Percentiles rank a stretch among this genome's conserved stretches.
phyloP scores from a whole-genome alignment of 805 yeast genomes.

The Metschnikowia noctiluminum region DNA sequence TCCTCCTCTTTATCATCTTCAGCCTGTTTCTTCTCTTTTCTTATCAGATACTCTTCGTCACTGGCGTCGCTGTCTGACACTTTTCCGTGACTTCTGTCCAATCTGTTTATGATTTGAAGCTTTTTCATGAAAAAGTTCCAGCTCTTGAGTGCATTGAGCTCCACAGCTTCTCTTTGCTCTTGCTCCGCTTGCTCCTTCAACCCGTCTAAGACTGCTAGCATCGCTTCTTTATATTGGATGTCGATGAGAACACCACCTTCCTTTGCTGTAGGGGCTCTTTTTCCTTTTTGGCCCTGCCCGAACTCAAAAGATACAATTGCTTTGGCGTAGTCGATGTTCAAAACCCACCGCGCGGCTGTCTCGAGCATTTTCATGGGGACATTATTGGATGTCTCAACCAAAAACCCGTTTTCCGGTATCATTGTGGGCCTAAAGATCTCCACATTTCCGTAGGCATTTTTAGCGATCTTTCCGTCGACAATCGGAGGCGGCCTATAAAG shows the following conservation, averaged over 20 bases:
- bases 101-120: slow-evolving; percentile 44
- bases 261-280: slow-evolving; percentile 52
- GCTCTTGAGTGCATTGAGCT: slow-evolving; percentile 47
- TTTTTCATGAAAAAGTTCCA: slow-evolving; percentile 55
- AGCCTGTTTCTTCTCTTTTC: neutral
- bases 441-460: slow-evolving; percentile 78
- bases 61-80: slow-evolving; percentile 17
- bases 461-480: slow-evolving; percentile 63
- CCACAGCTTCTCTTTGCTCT: slow-evolving; percentile 40
- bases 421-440: slow-evolving; percentile 75
- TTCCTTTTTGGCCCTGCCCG: slow-evolving; percentile 25
- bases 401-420: slow-evolving; percentile 78
- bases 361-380: slow-evolving; percentile 48
- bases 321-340: slow-evolving; percentile 76
- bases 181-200: slow-evolving; percentile 49
- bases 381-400: slow-evolving; percentile 34
- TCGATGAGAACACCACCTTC: slow-evolving; percentile 78
- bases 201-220: slow-evolving; percentile 47
- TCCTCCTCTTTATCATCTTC: slow-evolving; percentile 11
- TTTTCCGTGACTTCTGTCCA: slow-evolving; percentile 48
- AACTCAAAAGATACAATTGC: slow-evolving; percentile 90
- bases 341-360: slow-evolving; percentile 60
- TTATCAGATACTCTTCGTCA: neutral
- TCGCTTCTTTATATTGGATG: slow-evolving; percentile 56
- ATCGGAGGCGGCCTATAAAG: slow-evolving; percentile 63